Percentiles rank a stretch among this genome's conserved stretches.
Conservation (phyloP, 2,329 filamentous ascomycete species). For the Trichoderma atroviride region DNA sequence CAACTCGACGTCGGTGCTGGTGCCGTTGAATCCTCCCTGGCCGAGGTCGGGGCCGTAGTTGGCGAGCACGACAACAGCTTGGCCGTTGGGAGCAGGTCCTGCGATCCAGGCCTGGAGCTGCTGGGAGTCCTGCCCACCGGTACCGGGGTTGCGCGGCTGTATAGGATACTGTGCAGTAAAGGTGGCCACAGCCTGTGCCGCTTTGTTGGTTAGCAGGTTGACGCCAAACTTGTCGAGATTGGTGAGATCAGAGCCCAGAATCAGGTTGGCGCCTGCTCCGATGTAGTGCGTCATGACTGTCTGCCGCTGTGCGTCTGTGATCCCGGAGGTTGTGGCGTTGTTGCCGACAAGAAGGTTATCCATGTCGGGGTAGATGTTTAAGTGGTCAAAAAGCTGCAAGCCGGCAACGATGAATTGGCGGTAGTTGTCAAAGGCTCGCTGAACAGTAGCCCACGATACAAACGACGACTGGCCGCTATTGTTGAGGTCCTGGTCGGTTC, state of each 20-base stretch:
- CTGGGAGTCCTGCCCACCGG: conserved; percentile 29
- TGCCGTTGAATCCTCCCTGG: conserved; percentile 28
- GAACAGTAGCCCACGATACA: conserved; percentile 28
- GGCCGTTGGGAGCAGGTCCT: conserved; percentile 26
- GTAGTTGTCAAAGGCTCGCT: conserved; percentile 32
- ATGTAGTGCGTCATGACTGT: conserved; percentile 32
- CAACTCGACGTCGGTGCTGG: conserved; percentile 16
- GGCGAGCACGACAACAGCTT: conserved; percentile 29
- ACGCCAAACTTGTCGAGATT: conserved; percentile 28
- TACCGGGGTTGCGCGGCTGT: conserved; percentile 30
- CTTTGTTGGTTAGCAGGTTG: conserved; percentile 28
- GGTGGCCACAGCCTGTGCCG: conserved; percentile 28
- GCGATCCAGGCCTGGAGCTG: conserved; percentile 32
- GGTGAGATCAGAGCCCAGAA: conserved; percentile 29
- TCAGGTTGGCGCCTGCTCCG: conserved; percentile 30
- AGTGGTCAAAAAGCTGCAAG: conserved; percentile 25
- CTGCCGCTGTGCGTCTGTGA: conserved; percentile 29
- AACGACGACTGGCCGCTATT: conserved; percentile 26
- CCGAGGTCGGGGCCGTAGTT: conserved; percentile 32
- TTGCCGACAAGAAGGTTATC: conserved; percentile 31
- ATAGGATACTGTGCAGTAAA: conserved; percentile 30
- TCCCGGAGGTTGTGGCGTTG: conserved; percentile 24
- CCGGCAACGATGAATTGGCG: conserved; percentile 31
- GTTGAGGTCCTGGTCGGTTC: conserved; percentile 32
- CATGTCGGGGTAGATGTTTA: conserved; percentile 29